These are phyloP conservation scores for Suillus lakei DNA, from an alignment of 768 basidiomycete genomes.

Conservation along the genomic window DNA sequence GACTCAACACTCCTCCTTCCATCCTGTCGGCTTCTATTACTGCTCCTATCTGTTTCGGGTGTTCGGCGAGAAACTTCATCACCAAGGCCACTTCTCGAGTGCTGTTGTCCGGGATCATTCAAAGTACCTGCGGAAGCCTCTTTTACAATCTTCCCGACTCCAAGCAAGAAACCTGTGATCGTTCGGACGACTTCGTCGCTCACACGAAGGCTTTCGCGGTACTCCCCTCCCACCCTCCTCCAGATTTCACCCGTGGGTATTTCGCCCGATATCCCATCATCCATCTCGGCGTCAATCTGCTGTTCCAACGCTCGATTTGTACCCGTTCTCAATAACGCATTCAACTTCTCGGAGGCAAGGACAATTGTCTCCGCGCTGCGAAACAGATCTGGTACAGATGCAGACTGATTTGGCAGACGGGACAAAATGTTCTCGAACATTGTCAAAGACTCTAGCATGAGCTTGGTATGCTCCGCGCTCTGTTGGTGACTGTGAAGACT, in stretches of 20 bases:
- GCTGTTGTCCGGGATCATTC: slow-evolving; percentile 41
- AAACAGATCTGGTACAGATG: slow-evolving; percentile 56
- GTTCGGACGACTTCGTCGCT: slow-evolving; percentile 82
- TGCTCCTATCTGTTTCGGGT: slow-evolving; percentile 41
- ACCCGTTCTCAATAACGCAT: slow-evolving; percentile 59
- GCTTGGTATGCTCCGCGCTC: slow-evolving; percentile 62
- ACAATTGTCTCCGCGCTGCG: slow-evolving; percentile 68
- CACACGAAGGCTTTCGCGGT: slow-evolving; percentile 68
- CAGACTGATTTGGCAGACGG: slow-evolving; percentile 54
- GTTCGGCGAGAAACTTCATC: slow-evolving; percentile 47
- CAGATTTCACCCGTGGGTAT: slow-evolving; percentile 52
- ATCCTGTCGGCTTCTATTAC: slow-evolving; percentile 56
- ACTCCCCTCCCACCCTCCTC: slow-evolving; percentile 72
- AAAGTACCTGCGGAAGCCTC: slow-evolving; percentile 47
- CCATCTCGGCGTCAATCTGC: slow-evolving; percentile 79
- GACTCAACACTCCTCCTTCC: slow-evolving; percentile 58
- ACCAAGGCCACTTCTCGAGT: slow-evolving; percentile 60
- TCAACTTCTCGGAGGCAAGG: slow-evolving; percentile 67
- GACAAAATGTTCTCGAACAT: slow-evolving; percentile 73
- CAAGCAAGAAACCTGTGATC: slow-evolving; percentile 77
- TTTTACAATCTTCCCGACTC: slow-evolving; percentile 69
- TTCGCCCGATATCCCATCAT: slow-evolving; percentile 41
- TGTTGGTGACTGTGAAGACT: slow-evolving; percentile 21
- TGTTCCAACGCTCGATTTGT: slow-evolving; percentile 67
- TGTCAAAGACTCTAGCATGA: slow-evolving; percentile 70